Base-by-base conservation (phyloP, 805 yeast genomes). In the Pichia exigua region DNA sequence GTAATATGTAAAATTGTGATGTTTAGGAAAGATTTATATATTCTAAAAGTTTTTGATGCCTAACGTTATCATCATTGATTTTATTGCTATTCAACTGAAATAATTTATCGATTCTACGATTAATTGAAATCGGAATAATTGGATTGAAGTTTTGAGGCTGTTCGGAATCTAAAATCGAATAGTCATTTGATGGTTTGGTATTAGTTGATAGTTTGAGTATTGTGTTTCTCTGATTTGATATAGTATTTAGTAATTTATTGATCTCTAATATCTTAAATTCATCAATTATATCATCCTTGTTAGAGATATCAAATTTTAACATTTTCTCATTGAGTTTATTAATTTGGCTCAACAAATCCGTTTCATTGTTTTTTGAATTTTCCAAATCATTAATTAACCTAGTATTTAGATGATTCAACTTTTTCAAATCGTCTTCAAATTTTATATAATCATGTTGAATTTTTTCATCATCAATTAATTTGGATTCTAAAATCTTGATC, bases 221-320 rank as follows among this genome's bases (percentile, higher is more conserved):
- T 40, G 57, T 47, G 15, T 35, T 46, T 13, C 57, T 30, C n/a
- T 54, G 56, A 2, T 45, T 49, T 8, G 52, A 38, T 21, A 57
- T 49, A 17, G 52, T 47, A 11, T 47, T 46, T 27, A 52, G 27
- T 42, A 54, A 28, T 44, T 50, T 50, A 9, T 30, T 40, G n/a
- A 44, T 47, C 12, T 53, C 55, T 4, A 53, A 38, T 17, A 48
- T 18, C 17, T 44, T 47, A 17, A 48, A 44, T n/a, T 54, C 55
- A 41, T 54, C 50, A 6, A 32, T 21, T 20, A 45, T 17, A 5
- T 20, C n/a, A 30, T 24, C 20, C 15, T n/a, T 13, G 2, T 26
- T 9, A 13, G 48, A 26, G 2, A 54, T 42, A 2, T 54, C 54
- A 38, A 44, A 52, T 26, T 51, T 54, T 1, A n/a, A 12, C 20